Conservation (phyloP, 2,329 filamentous ascomycete species). For the Hymenoscyphus fructigenus region DNA sequence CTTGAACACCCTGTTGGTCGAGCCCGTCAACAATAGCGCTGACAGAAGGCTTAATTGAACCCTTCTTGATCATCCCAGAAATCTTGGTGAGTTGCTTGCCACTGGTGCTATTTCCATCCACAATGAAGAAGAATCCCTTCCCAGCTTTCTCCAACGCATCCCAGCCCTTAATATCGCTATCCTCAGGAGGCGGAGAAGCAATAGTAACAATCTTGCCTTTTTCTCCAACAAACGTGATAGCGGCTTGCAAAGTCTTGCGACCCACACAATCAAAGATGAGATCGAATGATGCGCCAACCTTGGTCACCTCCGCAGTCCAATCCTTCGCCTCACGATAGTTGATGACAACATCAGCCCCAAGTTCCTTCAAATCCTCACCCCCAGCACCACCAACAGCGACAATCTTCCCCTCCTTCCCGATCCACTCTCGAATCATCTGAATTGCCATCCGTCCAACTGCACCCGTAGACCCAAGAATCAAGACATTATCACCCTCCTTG, state of each 20-base stretch:
- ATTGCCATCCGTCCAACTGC: conserved; percentile 21
- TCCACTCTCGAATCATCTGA: conserved; percentile 12
- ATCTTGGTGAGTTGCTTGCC: conserved; percentile 15
- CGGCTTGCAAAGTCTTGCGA: conserved; percentile 14
- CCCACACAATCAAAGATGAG: conserved; percentile 18
- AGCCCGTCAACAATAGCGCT: conserved; percentile 18
- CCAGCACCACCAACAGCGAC: conserved; percentile 18
- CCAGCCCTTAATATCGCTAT: conserved; percentile 17
- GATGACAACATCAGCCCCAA: conserved; percentile 15
- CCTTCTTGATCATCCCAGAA: conserved; percentile 8
- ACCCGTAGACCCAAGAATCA: conserved; percentile 18
- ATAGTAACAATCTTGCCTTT: conserved; percentile 18
- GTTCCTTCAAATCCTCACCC: conserved; percentile 11
- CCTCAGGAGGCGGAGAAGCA: conserved; percentile 16
- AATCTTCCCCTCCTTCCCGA: conserved; percentile 12
- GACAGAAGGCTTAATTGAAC: conserved; percentile 16
- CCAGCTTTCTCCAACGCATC: conserved; percentile 13
- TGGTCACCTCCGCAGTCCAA: conserved; percentile 15
- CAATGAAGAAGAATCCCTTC: conserved; percentile 22
- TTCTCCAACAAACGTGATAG: conserved; percentile 6
- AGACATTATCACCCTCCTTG: conserved; percentile 9
- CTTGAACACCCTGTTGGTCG: conserved; percentile 14
- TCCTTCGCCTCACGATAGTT: conserved; percentile 16
- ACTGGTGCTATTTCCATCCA: conserved; percentile 7
- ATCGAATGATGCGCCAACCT: conserved; percentile 4